phyloP scores from a whole-genome alignment of 83 land plant species.

The Thuja plicata region DNA sequence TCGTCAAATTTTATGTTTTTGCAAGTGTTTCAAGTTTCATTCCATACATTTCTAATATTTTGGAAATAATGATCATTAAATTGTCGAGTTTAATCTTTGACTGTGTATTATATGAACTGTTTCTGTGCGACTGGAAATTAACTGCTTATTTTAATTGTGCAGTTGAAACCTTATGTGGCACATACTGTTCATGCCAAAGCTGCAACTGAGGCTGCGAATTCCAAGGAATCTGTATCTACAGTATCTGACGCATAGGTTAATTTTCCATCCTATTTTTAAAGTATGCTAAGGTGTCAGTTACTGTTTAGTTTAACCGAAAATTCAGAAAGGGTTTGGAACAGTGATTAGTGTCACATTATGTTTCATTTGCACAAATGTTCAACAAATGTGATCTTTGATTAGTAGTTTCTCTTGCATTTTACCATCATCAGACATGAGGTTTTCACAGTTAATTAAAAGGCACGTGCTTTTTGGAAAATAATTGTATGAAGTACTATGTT shows the following conservation, averaged over 20 bases:
- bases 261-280: background rate
- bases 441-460: too few relatives aligned
- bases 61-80: background rate
- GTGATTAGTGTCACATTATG: too few relatives aligned
- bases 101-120: background rate
- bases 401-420: too few relatives aligned
- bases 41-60: background rate
- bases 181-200: background rate
- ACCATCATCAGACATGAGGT: too few relatives aligned
- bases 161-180: constrained; percentile 15
- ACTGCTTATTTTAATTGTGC: background rate
- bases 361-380: too few relatives aligned
- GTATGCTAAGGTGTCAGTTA: too few relatives aligned
- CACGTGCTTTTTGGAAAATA: too few relatives aligned
- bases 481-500: too few relatives aligned
- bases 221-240: background rate
- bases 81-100: background rate
- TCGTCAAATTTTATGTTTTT: background rate
- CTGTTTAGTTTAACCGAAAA: too few relatives aligned
- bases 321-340: too few relatives aligned
- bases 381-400: too few relatives aligned
- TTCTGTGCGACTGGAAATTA: background rate
- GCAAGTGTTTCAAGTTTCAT: background rate
- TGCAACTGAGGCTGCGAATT: background rate
- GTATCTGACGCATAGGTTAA: background rate